Evolutionary conservation across 345 rosid species (phyloP), one percentile per base, ranked within the genome.

Genomic region (Melaleuca alternifolia): DNA sequence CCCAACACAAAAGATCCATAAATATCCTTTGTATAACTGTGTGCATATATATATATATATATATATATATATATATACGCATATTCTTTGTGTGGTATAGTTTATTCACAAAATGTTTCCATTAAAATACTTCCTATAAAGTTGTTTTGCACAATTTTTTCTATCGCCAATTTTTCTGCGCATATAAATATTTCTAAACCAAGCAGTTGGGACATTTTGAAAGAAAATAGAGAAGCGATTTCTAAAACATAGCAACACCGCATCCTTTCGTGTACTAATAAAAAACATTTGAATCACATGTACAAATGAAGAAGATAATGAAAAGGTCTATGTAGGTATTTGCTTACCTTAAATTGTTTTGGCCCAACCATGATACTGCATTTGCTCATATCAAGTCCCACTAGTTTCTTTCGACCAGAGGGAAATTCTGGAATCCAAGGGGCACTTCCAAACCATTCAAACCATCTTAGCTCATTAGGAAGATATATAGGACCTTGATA

Each of bases 281-380:
- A 3, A 6, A 26, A 59, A 6, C 12, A 51, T 11, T 11, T 5
- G 15, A 4, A 11, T 12, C 5, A 2, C 4, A 3, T 14, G 10
- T 10, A 0, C 13, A 5, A 56, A 56, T 56, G 28, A 24, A 10
- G 28, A 3, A 24, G 61, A 11, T 9, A 10, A 56, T 23, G 4
- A 26, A 59, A n/a, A 0, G 2, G 2, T 12, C 0, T n/a, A 12
- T 12, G 71, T n/a, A n/a, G 9, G 3, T n/a, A 59, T 5, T n/a
- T n/a, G 18, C 71, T 59, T 16, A 59, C 71, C 71, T 59, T n/a
- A 2, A n/a, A 12, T 6, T n/a, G 71, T 12, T 59, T 11, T n/a
- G 14, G 8, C 0, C 4, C 4, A 5, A 1, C 1, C 6, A 8
- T 11, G 37, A 59, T n/a, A 10, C 1, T n/a, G 37, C 71, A 0